Evolutionary conservation across 257 asterid genomes (phyloP).

Genomic region (Lantana camara): DNA sequence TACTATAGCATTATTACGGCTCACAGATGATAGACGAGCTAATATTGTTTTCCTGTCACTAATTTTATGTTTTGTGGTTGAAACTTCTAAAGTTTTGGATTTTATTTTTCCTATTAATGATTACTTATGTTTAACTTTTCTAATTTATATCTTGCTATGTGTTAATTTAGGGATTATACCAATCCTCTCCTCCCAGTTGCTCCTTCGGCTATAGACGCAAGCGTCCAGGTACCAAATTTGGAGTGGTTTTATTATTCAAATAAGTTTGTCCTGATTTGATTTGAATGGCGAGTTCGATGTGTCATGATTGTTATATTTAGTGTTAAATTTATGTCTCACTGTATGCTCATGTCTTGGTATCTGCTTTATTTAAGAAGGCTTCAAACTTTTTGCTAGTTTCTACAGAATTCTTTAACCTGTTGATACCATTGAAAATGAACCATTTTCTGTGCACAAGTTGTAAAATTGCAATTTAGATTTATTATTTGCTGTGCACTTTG

Average conservation of each 20-base stretch:
- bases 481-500: slow-evolving; percentile 18
- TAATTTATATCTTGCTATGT: slow-evolving; percentile 9
- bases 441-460: slow-evolving; percentile 17
- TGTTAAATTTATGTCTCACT: neutral
- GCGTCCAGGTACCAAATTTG: slow-evolving; percentile 52
- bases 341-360: neutral
- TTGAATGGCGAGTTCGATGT: neutral
- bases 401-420: slow-evolving; percentile 18
- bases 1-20: neutral
- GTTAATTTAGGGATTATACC: slow-evolving; percentile 64
- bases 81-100: neutral
- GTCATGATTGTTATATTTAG: slow-evolving; percentile 15
- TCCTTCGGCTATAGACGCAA: slow-evolving; percentile 74
- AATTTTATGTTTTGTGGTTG: neutral
- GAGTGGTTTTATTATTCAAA: slow-evolving; percentile 1
- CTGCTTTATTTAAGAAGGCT: neutral
- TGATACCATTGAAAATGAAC: slow-evolving; percentile 1
- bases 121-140: neutral
- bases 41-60: neutral
- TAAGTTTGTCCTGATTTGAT: neutral
- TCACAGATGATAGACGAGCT: slow-evolving; percentile 16
- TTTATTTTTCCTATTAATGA: neutral
- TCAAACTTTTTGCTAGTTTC: neutral
- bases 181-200: slow-evolving; percentile 74
- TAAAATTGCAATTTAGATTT: slow-evolving; percentile 9